These are phyloP conservation scores for Saccharomycopsis javanensis DNA, from an alignment of 805 yeast species.

Conservation along the genomic window DNA sequence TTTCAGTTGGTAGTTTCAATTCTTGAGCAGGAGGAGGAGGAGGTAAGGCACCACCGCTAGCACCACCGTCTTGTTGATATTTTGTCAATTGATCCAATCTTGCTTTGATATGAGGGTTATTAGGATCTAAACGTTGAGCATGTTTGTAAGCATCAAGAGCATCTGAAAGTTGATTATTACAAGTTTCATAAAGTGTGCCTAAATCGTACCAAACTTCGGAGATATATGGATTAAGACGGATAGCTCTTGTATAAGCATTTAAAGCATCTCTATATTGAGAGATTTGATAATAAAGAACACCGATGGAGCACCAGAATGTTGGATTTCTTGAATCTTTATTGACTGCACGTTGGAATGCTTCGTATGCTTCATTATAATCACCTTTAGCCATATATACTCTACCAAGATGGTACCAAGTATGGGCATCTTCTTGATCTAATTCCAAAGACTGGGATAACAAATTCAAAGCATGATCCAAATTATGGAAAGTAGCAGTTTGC, in stretches of 20 bases:
- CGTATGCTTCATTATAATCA: slow-evolving; percentile 93
- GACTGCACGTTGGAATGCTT: slow-evolving; percentile 97
- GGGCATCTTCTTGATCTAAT: slow-evolving; percentile 84
- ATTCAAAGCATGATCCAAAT: slow-evolving; percentile 73
- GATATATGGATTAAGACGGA: slow-evolving; percentile 88
- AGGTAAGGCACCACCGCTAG: slow-evolving; percentile 32
- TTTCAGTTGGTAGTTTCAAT: slow-evolving; percentile 51
- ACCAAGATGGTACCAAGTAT: slow-evolving; percentile 94
- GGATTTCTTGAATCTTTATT: slow-evolving; percentile 95
- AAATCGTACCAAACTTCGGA: slow-evolving; percentile 98
- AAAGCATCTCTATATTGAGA: slow-evolving; percentile 94
- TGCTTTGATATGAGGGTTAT: slow-evolving; percentile 87
- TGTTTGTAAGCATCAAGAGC: slow-evolving; percentile 96
- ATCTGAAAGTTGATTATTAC: slow-evolving; percentile 90
- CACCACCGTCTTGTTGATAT: slow-evolving; percentile 60
- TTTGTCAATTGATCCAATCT: slow-evolving; percentile 78
- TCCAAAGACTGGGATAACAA: slow-evolving; percentile 81
- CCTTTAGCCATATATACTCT: slow-evolving; percentile 94
- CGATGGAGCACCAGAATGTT: slow-evolving; percentile 94
- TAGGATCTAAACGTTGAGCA: slow-evolving; percentile 92
- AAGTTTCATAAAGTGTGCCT: slow-evolving; percentile 93
- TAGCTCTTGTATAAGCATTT: slow-evolving; percentile 96
- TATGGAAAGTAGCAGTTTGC: slow-evolving; percentile 56
- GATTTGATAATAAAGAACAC: slow-evolving; percentile 92
- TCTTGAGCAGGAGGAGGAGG: slow-evolving; percentile 66